These are phyloP conservation scores for Diplocarpon rosae DNA, from an alignment of 2,329 filamentous ascomycete genomes.

Conservation along the genomic window DNA sequence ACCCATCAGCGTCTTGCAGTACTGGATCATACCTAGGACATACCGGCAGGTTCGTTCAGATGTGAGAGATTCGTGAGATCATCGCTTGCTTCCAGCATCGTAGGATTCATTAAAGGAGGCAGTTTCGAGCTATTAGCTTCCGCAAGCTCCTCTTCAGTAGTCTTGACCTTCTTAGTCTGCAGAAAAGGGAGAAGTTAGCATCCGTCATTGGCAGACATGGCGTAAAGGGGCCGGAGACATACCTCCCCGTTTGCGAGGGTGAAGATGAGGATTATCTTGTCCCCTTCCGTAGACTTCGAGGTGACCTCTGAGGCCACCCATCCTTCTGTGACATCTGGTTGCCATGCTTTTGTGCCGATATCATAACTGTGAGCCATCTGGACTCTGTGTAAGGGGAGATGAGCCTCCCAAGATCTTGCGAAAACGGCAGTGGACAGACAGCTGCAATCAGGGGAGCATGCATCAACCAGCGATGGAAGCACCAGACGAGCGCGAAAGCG, in stretches of 20 bases:
- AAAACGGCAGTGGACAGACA: conserved; percentile 12
- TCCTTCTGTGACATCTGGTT: conserved; percentile 89
- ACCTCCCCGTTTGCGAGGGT: conserved; percentile 90
- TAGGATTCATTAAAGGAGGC: conserved; percentile 93
- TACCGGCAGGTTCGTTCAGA: conserved; percentile 96
- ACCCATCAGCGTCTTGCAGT: conserved; percentile 11
- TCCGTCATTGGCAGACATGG: conserved; percentile 8
- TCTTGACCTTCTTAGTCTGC: conserved; percentile 69
- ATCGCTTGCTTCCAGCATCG: conserved; percentile 96
- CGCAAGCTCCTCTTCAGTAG: conserved; percentile 65
- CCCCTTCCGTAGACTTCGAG: conserved; percentile 71
- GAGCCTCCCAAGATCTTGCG: conserved; percentile 8
- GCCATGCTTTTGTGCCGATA: conserved; percentile 95
- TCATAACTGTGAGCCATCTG: conserved; percentile 88
- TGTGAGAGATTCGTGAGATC: conserved; percentile 96
- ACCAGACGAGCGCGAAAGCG: not conserved
- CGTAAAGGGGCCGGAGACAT: conserved; percentile 23
- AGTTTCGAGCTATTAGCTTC: conserved; percentile 66
- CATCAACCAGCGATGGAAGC: conserved; percentile 2
- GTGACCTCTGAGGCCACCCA: conserved; percentile 95
- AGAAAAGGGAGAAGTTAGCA: conserved; percentile 16
- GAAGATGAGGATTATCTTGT: conserved; percentile 82
- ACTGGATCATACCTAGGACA: conserved; percentile 20
- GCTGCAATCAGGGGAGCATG: conserved; percentile 11
- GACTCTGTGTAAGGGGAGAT: conserved; percentile 15